phyloP scores from a whole-genome alignment of 805 yeast species.

The Candida hungchunana region DNA sequence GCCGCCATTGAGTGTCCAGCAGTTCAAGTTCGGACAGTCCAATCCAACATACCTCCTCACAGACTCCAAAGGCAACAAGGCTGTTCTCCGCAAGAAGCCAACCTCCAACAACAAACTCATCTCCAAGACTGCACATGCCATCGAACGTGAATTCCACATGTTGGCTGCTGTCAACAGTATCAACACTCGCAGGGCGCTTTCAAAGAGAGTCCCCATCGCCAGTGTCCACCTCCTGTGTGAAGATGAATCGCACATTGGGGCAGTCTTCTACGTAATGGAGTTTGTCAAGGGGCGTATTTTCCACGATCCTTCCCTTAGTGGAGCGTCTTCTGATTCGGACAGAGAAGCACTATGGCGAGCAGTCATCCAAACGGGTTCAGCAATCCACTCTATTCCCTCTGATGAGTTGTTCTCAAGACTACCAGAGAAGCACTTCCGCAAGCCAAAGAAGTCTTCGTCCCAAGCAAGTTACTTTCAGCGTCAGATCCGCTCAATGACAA shows the following conservation, averaged over 20 bases:
- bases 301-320: constrained; percentile 45
- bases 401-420: constrained; percentile 36
- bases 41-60: constrained; percentile 55
- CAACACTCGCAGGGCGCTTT: constrained; percentile 16
- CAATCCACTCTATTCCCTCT: constrained; percentile 48
- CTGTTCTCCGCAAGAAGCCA: constrained; percentile 57
- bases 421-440: constrained; percentile 39
- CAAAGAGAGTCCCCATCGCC: constrained; percentile 48
- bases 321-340: constrained; percentile 25
- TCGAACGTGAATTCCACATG: constrained; percentile 56
- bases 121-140: constrained; percentile 56
- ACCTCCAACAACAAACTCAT: constrained; percentile 44
- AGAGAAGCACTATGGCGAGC: constrained; percentile 41
- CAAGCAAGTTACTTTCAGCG: constrained; percentile 44
- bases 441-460: constrained; percentile 18
- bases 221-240: constrained; percentile 48
- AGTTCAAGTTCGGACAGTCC: constrained; percentile 60
- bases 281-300: constrained; percentile 53
- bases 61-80: constrained; percentile 36
- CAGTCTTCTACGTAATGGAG: constrained; percentile 58
- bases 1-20: constrained; percentile 37
- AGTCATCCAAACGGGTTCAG: constrained; percentile 42
- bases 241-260: constrained; percentile 50
- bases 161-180: constrained; percentile 33
- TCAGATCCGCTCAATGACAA: constrained; percentile 44